These are phyloP conservation scores for Cladorrhinum sp. DNA, from an alignment of 2,329 filamentous ascomycete genomes.

Conservation along the genomic window DNA sequence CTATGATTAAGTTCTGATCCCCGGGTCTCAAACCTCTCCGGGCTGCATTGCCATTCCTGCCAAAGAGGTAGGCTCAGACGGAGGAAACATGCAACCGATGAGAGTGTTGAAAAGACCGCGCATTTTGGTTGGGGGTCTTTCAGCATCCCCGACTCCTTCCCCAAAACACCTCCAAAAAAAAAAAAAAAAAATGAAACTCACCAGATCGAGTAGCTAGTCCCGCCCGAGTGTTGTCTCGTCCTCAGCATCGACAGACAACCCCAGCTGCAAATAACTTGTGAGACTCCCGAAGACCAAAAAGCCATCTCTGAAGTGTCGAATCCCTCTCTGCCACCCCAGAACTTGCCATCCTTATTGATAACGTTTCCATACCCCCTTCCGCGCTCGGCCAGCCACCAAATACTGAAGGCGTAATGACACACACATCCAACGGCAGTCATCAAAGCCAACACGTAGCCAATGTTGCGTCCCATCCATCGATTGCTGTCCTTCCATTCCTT, in stretches of 20 bases:
- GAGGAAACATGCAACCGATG: too few species aligned
- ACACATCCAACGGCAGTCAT: conserved; percentile 37
- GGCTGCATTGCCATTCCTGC: background rate
- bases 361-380: conserved; percentile 33
- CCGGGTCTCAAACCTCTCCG: background rate
- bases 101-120: background rate
- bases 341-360: conserved; percentile 45
- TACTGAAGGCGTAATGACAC: conserved; percentile 42
- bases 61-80: background rate
- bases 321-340: conserved; percentile 39
- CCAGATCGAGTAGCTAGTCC: conserved; percentile 48
- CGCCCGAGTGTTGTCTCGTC: conserved; percentile 46
- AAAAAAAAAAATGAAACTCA: conserved; percentile 32
- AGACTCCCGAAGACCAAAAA: conserved; percentile 46
- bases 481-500: conserved; percentile 42
- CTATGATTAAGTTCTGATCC: background rate
- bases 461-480: conserved; percentile 40
- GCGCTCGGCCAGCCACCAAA: conserved; percentile 46
- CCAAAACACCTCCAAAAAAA: too few species aligned
- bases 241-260: conserved; percentile 43
- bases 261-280: conserved; percentile 42
- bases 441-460: conserved; percentile 36
- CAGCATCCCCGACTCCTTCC: too few species aligned
- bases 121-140: background rate
- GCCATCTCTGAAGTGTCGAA: conserved; percentile 49